Conservation (phyloP, 2,329 filamentous ascomycete species). For the Didymella sp. region DNA sequence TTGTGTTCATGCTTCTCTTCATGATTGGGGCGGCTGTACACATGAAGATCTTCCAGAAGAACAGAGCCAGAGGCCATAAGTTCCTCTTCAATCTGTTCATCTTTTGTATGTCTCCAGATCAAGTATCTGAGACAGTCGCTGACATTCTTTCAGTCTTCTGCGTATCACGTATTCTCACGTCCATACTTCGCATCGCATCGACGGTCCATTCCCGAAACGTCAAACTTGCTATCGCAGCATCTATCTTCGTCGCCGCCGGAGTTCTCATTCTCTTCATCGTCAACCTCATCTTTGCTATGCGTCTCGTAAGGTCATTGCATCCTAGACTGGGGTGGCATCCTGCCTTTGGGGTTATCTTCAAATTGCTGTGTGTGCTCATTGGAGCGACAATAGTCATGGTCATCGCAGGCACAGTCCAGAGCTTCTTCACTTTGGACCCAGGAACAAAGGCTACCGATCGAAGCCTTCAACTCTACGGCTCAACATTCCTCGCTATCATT, state of each 20-base stretch:
- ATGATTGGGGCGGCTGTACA: slow-evolving; percentile 49
- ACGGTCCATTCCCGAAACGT: slow-evolving; percentile 50
- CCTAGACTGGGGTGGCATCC: slow-evolving; percentile 73
- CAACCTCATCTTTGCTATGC: slow-evolving; percentile 79
- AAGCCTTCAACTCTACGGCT: slow-evolving; percentile 68
- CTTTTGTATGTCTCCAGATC: slow-evolving; percentile 41
- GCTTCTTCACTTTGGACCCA: slow-evolving; percentile 69
- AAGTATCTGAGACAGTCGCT: not conserved
- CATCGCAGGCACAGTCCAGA: slow-evolving; percentile 69
- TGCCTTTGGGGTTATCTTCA: slow-evolving; percentile 61
- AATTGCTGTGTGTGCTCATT: slow-evolving; percentile 65
- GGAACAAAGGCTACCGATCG: slow-evolving; percentile 61
- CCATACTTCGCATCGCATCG: slow-evolving; percentile 47
- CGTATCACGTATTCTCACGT: slow-evolving; percentile 53
- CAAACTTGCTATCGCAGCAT: slow-evolving; percentile 63
- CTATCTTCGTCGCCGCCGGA: slow-evolving; percentile 75
- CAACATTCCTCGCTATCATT: slow-evolving; percentile 67
- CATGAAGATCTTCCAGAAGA: slow-evolving; percentile 53
- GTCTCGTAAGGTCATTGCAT: slow-evolving; percentile 75
- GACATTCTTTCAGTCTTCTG: slow-evolving; percentile 46
- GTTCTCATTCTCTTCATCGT: slow-evolving; percentile 77
- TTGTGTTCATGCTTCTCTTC: slow-evolving; percentile 54
- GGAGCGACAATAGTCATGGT: slow-evolving; percentile 68
- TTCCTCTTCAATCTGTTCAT: slow-evolving; percentile 52
- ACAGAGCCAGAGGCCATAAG: slow-evolving; percentile 49